Evolutionary conservation across 345 rosid genomes (phyloP).

Genomic region (Gossypium turneri): DNA sequence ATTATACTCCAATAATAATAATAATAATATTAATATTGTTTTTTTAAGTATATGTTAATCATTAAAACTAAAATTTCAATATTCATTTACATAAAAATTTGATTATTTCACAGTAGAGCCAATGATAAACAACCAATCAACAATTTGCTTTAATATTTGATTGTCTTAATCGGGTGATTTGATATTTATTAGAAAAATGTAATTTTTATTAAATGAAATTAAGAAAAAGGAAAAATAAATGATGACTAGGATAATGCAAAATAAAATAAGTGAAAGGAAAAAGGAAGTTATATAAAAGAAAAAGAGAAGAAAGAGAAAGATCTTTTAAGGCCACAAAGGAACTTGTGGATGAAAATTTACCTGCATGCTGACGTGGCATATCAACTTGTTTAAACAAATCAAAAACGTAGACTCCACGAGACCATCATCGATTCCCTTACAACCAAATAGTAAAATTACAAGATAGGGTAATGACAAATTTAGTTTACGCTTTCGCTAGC

Average conservation of each 20-base stretch:
- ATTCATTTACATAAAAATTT: no score
- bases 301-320: slow-evolving; percentile 21
- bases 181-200: no score
- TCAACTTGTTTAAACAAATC: slow-evolving; percentile 37
- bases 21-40: no score
- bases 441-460: neutral
- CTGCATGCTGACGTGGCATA: slow-evolving; percentile 50
- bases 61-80: no score
- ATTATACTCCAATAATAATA: no score
- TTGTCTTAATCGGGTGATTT: no score
- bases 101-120: no score
- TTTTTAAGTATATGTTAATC: no score
- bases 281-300: neutral
- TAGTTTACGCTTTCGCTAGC: neutral
- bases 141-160: no score
- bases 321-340: slow-evolving; percentile 55
- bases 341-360: slow-evolving; percentile 70
- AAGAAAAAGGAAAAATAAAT: neutral
- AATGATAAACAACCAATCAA: no score
- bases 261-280: neutral
- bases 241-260: slow-evolving; percentile 33
- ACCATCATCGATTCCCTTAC: slow-evolving; percentile 16
- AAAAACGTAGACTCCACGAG: slow-evolving; percentile 38
- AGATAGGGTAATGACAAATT: neutral
- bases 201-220: neutral